Base-by-base conservation (phyloP, 1,284 basidiomycete genomes). In the Pterulicium gracile region DNA sequence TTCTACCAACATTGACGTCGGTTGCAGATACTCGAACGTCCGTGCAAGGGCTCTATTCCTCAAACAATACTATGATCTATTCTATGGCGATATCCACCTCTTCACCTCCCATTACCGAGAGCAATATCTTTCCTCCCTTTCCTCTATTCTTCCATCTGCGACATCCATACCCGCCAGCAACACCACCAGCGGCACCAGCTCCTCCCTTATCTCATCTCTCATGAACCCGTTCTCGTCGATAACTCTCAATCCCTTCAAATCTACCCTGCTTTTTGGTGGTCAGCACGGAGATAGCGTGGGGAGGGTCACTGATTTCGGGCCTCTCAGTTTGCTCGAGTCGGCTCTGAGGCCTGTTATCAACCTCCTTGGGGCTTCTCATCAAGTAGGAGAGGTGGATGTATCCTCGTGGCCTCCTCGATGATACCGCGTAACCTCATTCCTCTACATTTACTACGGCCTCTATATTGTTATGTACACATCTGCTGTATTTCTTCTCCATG, bases 71-170 rank as follows among this genome's bases (percentile, higher is more conserved):
- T 39, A 39, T 17, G 36, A 39, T 4, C n/a, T 18, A 13, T 39
- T 39, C 36, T 39, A 39, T 39, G 36, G 36, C 15, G 36, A 39
- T 39, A 39, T 39, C 36, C 19, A 7, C 36, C 36, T 39, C 36
- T 39, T 39, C 15, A 39, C 36, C 5, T 39, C 36, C 19, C 19
- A 39, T 17, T 39, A 39, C 15, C 36, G 36, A 4, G 36, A 39
- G 7, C 36, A 10, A 39, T 39, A 39, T 18, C 7, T 39, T 18
- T 39, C 36, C 36, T 39, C 36, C 5, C n/a, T 18, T 15, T 10
- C 36, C 19, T 18, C 36, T 39, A 7, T 32, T 32, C 19, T 18
- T 18, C n/a, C 36, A 7, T 17, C 15, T 4, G 5, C 36, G 36
- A 10, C 7, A 7, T 13, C 5, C 7, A 39, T 7, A 5, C 15